Evolutionary conservation across 2,329 filamentous ascomycete genomes (phyloP), one percentile per base, ranked within the genome.

Genomic region (Aspergillus sp.): DNA sequence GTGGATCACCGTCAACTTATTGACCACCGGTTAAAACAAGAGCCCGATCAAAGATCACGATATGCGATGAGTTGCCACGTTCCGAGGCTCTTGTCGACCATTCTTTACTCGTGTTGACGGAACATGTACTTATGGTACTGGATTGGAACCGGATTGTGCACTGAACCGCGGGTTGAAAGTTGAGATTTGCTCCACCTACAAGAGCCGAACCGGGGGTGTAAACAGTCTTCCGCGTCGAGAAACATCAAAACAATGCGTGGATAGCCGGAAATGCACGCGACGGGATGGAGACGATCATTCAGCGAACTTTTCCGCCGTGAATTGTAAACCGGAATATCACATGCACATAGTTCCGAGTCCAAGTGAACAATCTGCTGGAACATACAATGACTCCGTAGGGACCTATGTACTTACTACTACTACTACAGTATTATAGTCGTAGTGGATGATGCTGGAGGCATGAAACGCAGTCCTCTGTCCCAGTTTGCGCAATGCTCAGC

Each of bases 211-310:
- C 47, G 40, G 26, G 48, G 41, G 46, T 9, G 55, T 60, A 57
- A 57, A 60, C 54, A 60, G 41, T 56, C 45, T 59, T 54, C 58
- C 54, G 32, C 41, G 56, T 56, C 49, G 47, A 59, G 58, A 45
- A 59, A 60, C 45, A 55, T 52, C 56, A 51, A 59, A 60, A 60
- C 54, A 60, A 32, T 14, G 17, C 19, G 49, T 36, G 26, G 13
- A 38, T 38, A 17, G 35, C 14, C 6, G 35, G 14, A 22, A 22
- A 22, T 38, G 14, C 35, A 38, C 35, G 5, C 35, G 35, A 17
- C 14, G 35, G 33, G 13, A 30, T 8, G 26, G 26, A 30, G 26
- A 30, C 26, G 26, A 30, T 38, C 35, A n/a, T 38, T 14, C 8
- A 17, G 35, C 10, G 33, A 35, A 38, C 26, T 8, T 30, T 30